Evolutionary conservation across 2,329 filamentous ascomycete genomes (phyloP).

Genomic region (Aspergillus melleus): DNA sequence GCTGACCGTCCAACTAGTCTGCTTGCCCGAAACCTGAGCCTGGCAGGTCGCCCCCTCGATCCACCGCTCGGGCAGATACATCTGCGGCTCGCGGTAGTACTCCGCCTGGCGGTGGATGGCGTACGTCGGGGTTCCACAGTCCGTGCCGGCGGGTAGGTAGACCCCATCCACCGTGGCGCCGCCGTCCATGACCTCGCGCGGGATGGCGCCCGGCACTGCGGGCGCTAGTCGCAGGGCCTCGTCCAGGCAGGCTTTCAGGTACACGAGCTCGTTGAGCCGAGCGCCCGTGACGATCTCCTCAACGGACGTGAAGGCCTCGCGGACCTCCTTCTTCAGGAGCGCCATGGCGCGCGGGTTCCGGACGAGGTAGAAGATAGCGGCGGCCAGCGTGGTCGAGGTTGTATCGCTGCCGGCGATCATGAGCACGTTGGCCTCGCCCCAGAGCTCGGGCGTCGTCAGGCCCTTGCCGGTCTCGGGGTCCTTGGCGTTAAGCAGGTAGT

Average conservation of each 20-base stretch:
- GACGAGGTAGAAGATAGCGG: constrained; percentile 43
- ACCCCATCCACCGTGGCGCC: constrained; percentile 40
- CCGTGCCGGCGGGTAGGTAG: constrained; percentile 52
- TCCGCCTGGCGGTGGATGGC: constrained; percentile 65
- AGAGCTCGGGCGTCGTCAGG: constrained; percentile 66
- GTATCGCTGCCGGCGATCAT: constrained; percentile 73
- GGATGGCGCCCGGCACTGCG: constrained; percentile 39
- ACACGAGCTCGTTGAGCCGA: constrained; percentile 37
- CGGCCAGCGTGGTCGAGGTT: constrained; percentile 62
- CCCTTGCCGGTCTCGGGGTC: constrained; percentile 70
- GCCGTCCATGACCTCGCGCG: constrained; percentile 40
- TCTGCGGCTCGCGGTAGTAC: constrained; percentile 62
- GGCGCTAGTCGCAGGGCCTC: constrained; percentile 44
- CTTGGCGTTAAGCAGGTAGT: constrained; percentile 69
- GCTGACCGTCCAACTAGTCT: constrained; percentile 39
- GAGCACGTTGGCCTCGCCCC: constrained; percentile 70
- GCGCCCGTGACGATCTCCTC: constrained; percentile 40
- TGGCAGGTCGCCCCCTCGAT: constrained; percentile 48
- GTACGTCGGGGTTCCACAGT: constrained; percentile 67
- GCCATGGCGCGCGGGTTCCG: constrained; percentile 33
- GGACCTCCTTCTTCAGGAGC: constrained; percentile 37
- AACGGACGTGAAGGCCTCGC: constrained; percentile 32
- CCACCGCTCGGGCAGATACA: constrained; percentile 67
- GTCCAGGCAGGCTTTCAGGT: constrained; percentile 44
- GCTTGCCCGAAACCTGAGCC: constrained; percentile 30